Conservation (phyloP, 2,329 filamentous ascomycete genomes). For the Paecilomyces sp. region DNA sequence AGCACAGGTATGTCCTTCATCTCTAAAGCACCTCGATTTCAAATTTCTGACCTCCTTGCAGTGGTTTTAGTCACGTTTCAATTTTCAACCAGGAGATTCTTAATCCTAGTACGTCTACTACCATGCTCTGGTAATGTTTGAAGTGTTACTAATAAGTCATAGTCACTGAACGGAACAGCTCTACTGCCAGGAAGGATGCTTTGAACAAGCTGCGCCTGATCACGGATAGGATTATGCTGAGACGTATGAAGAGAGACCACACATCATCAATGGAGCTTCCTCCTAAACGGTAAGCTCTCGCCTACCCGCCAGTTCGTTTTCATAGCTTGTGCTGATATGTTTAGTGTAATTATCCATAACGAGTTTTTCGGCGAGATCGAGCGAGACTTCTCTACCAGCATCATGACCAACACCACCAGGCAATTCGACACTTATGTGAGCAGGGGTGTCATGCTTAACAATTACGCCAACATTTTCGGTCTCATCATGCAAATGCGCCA, state of each 20-base stretch:
- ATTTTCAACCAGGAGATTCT: conserved; percentile 93
- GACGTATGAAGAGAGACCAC: conserved; percentile 88
- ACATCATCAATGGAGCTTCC: conserved; percentile 94
- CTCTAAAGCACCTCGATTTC: conserved; percentile 6
- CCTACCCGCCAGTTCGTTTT: not conserved
- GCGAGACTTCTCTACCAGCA: conserved; percentile 88
- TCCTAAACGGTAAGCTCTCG: conserved; percentile 61
- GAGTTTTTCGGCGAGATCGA: conserved; percentile 97
- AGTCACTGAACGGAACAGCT: conserved; percentile 50
- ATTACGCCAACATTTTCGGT: conserved; percentile 98
- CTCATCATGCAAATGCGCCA: conserved; percentile 99
- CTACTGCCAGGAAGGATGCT: conserved; percentile 56
- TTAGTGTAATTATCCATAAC: conserved; percentile 69
- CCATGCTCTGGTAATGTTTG: not conserved
- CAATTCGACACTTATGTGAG: conserved; percentile 95
- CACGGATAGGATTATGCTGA: conserved; percentile 90
- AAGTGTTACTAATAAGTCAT: conserved; percentile 44
- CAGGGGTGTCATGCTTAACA: conserved; percentile 88
- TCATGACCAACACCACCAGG: conserved; percentile 85
- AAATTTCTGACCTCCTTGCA: conserved; percentile 11
- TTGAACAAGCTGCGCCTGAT: conserved; percentile 79
- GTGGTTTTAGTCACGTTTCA: conserved; percentile 62
- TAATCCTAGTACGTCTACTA: conserved; percentile 54
- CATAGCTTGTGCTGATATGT: conserved; percentile 4
- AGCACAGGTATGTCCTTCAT: conserved; percentile 40